Evolutionary conservation across 495 filamentous ascomycete species (phyloP).

Genomic region (Penicillium flavigenum): DNA sequence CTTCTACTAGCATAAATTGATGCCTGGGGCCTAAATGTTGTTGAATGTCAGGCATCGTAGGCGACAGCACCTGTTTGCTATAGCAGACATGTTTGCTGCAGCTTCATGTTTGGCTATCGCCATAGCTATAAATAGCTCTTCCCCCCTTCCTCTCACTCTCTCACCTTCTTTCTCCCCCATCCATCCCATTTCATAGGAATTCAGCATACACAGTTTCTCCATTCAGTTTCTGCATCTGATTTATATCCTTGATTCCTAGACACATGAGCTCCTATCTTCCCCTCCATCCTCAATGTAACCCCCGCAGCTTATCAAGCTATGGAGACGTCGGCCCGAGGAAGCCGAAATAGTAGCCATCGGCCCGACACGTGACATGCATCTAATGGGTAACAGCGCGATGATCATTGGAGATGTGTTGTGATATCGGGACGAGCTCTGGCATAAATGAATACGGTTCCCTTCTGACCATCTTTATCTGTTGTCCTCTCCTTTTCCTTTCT

Average conservation of each 20-base stretch:
- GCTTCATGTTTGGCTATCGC: too few species aligned
- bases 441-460: slow-evolving; percentile 11
- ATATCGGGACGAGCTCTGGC: neutral
- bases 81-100: too few species aligned
- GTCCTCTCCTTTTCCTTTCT: neutral
- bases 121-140: too few species aligned
- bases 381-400: slow-evolving; percentile 1
- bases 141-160: too few species aligned
- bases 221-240: too few species aligned
- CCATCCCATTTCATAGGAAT: too few species aligned
- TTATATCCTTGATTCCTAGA: neutral
- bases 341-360: slow-evolving; percentile 20
- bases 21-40: neutral
- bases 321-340: slow-evolving; percentile 25
- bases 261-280: neutral
- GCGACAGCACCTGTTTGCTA: too few species aligned
- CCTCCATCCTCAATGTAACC: neutral
- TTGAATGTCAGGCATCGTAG: too few species aligned
- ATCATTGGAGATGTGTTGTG: slow-evolving; percentile 4
- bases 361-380: slow-evolving; percentile 36
- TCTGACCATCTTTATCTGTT: neutral
- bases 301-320: neutral
- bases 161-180: too few species aligned
- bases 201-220: too few species aligned
- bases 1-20: neutral